Evolutionary conservation across 2,329 filamentous ascomycete species (phyloP).

Genomic region (Zymoseptoria pseudotritici): DNA sequence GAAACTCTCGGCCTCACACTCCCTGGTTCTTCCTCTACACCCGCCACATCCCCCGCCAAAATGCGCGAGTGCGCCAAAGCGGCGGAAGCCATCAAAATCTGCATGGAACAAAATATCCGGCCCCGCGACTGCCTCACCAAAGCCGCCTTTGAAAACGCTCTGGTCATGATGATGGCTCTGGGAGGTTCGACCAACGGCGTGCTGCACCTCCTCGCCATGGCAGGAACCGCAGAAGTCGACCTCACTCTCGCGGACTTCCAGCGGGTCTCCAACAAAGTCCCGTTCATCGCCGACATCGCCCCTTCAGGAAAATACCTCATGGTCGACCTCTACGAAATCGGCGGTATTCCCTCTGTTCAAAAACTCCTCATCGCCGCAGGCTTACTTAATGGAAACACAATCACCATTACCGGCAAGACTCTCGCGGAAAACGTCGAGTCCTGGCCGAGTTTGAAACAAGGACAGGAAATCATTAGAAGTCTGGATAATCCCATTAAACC

Average conservation of each 20-base stretch:
- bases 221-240: constrained; percentile 69
- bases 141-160: constrained; percentile 75
- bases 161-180: constrained; percentile 86
- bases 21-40: constrained; percentile 76
- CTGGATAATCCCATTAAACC: constrained; percentile 77
- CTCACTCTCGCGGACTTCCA: constrained; percentile 78
- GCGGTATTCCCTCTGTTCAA: constrained; percentile 76
- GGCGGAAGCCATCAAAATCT: constrained; percentile 67
- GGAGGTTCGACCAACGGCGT: constrained; percentile 86
- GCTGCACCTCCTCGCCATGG: constrained; percentile 85
- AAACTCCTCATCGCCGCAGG: constrained; percentile 73
- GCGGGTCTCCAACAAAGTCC: constrained; percentile 71
- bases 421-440: constrained; percentile 71
- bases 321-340: constrained; percentile 79
- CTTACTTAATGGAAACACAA: constrained; percentile 68
- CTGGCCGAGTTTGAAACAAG: constrained; percentile 66
- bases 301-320: constrained; percentile 80
- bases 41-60: constrained; percentile 74
- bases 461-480: constrained; percentile 75
- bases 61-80: constrained; percentile 78
- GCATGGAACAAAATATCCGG: constrained; percentile 75
- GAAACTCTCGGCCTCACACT: constrained; percentile 81
- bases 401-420: constrained; percentile 77
- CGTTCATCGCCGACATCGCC: constrained; percentile 77
- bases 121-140: constrained; percentile 75